Evolutionary conservation across 495 filamentous ascomycete species (phyloP).

Genomic region (Bacidia rubella): DNA sequence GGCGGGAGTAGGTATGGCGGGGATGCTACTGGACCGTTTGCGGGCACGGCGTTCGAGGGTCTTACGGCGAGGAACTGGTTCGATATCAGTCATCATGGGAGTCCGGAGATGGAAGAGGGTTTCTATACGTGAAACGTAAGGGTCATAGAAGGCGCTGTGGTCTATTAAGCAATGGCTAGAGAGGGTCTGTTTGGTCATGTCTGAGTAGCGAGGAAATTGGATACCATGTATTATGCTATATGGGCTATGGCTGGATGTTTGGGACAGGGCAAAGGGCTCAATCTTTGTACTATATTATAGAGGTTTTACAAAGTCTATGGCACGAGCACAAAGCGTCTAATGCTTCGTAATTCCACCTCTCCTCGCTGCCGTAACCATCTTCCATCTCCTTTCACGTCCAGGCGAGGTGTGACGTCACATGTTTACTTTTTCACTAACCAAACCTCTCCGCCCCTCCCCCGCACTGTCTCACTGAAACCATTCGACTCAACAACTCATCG

Average conservation of each 20-base stretch:
- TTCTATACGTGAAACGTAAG: background rate
- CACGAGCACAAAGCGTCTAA: too few species aligned
- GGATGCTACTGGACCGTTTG: constrained; percentile 9
- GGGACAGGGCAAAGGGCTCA: too few species aligned
- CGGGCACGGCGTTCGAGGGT: constrained; percentile 7
- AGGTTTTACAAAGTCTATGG: too few species aligned
- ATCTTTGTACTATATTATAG: background rate
- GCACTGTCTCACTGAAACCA: background rate
- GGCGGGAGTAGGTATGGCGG: background rate
- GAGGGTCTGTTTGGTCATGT: background rate
- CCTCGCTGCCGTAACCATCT: too few species aligned
- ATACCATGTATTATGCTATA: background rate
- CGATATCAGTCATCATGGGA: constrained; percentile 13
- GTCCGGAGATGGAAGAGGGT: constrained; percentile 8
- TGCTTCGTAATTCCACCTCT: too few species aligned
- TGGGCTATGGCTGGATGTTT: background rate
- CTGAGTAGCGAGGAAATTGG: background rate
- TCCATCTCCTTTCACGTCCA: too few species aligned
- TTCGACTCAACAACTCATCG: background rate
- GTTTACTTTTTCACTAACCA: background rate
- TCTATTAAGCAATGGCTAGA: too few species aligned
- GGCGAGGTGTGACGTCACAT: background rate
- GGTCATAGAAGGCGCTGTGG: too few species aligned
- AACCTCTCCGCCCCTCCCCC: background rate
- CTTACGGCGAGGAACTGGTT: constrained; percentile 15